Base-by-base conservation (phyloP, 78 protist genomes). In the Dictyostelium firmibasis region DNA sequence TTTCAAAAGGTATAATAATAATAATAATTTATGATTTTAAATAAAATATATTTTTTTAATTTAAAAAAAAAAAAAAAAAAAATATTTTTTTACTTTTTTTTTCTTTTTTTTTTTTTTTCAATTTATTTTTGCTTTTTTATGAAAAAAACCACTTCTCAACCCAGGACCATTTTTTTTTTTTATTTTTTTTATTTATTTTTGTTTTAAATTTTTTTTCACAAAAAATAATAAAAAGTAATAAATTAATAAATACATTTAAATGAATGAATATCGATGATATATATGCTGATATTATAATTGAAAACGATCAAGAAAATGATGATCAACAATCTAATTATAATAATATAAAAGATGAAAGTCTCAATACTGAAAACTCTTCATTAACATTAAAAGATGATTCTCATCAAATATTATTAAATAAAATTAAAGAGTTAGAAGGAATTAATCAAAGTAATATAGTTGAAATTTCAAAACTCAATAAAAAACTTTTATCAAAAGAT, bases 251-350 rank as follows among this genome's bases (percentile, higher is more conserved):
- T n/a, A n/a, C n/a, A n/a, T n/a, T 8, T 31, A 10, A 74, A 74
- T 74, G 36, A 33, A 74, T 74, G 81, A 74, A 74, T 74, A 14
- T 74, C 9, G 83, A 77, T 43, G 83, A 77, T 41, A 25, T 77
- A n/a, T 77, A 77, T 77, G 60, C 50, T 10, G 83, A 77, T 41
- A 77, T 77, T 36, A 41, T 31, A 41, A 33, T 38, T 64, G 74
- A 64, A 20, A 77, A 9, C 9, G 83, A 77, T 41, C 50, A 77
- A 77, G 83, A 38, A 77, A 25, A 77, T 72, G 36, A 72, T 33
- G 14, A 23, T 0, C 29, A 72, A 29, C 41, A 33, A 72, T 31
- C 27, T 7, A 3, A 70, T 27, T n/a, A n/a, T n/a, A 23, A 67
- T 29, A n/a, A 69, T 9, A 69, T 29, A 38, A 38, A 38, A 2